Evolutionary conservation across 495 filamentous ascomycete species (phyloP).

Genomic region (Neurospora sublineolata): DNA sequence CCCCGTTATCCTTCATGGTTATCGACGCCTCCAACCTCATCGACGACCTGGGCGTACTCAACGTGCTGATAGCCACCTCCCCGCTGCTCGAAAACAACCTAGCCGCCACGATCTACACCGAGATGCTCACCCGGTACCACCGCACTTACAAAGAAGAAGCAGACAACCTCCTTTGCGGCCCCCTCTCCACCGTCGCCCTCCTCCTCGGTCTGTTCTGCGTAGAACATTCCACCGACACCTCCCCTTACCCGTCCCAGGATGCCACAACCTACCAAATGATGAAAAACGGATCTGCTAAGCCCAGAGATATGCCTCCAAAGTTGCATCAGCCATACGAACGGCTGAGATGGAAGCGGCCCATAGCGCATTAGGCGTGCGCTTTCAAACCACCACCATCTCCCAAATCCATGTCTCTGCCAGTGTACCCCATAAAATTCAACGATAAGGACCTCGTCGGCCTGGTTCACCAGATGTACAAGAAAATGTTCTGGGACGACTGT

Average conservation of each 20-base stretch:
- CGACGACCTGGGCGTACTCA: slow-evolving; percentile 12
- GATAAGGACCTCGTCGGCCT: neutral
- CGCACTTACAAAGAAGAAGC: slow-evolving; percentile 5
- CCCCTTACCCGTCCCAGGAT: slow-evolving; percentile 12
- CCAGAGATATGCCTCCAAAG: slow-evolving; percentile 14
- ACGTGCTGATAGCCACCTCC: slow-evolving; percentile 13
- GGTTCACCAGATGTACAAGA: neutral
- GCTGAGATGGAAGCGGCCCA: slow-evolving; percentile 5
- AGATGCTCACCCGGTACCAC: slow-evolving; percentile 6
- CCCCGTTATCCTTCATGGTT: slow-evolving; percentile 16
- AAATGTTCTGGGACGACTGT: slow-evolving; percentile 1
- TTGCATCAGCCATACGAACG: slow-evolving; percentile 9
- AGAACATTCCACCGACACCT: slow-evolving; percentile 21
- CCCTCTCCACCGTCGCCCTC: slow-evolving; percentile 11
- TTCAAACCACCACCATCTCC: slow-evolving; percentile 2
- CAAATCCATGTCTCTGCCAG: neutral
- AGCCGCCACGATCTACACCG: slow-evolving; percentile 16
- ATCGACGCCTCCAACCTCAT: slow-evolving; percentile 20
- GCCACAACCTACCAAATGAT: neutral
- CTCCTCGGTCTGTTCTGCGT: slow-evolving; percentile 16
- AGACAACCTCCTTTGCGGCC: slow-evolving; percentile 11
- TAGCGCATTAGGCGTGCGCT: neutral
- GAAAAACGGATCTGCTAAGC: neutral
- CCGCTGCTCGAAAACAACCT: slow-evolving; percentile 12
- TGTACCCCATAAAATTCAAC: neutral